A percentile compares a stretch with the other conserved stretches of the same genome.
Conservation (phyloP, 139 green algal genomes). For the Coelastrella sp. region DNA sequence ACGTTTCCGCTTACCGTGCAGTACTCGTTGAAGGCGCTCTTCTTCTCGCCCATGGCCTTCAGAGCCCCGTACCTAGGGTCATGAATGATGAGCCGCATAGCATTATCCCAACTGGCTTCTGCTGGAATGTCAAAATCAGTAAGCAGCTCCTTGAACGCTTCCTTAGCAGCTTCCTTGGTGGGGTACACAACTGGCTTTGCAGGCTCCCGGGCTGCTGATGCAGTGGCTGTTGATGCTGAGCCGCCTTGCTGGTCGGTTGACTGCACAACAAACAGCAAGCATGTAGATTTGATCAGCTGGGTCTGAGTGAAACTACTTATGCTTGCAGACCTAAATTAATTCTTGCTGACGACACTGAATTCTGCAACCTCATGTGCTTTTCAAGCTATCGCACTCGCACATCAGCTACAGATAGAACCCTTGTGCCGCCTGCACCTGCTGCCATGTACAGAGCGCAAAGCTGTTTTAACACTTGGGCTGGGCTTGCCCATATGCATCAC, state of each 20-base stretch:
- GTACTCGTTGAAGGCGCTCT: constrained; percentile 95
- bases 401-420: too few relatives aligned
- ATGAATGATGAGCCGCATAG: constrained; percentile 76
- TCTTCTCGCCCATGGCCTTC: constrained; percentile 92
- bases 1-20: constrained; percentile 55
- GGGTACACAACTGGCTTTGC: constrained; percentile 28
- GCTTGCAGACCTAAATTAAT: too few relatives aligned
- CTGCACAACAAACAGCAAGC: neutral
- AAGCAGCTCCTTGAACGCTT: constrained; percentile 87
- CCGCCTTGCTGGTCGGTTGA: constrained; percentile 57
- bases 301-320: too few relatives aligned
- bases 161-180: constrained; percentile 80
- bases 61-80: constrained; percentile 87
- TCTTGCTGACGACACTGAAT: too few relatives aligned
- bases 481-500: too few relatives aligned
- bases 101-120: constrained; percentile 83
- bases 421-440: too few relatives aligned
- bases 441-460: too few relatives aligned
- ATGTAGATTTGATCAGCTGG: too few relatives aligned
- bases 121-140: constrained; percentile 30
- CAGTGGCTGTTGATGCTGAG: constrained; percentile 29
- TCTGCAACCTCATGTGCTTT: too few relatives aligned
- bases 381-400: too few relatives aligned
- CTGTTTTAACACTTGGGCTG: too few relatives aligned
- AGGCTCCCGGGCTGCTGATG: constrained; percentile 28